Percentiles rank a stretch among this genome's conserved stretches.
phyloP scores from a whole-genome alignment of 2,329 filamentous ascomycete genomes.

The Exophiala xenobiotica region DNA sequence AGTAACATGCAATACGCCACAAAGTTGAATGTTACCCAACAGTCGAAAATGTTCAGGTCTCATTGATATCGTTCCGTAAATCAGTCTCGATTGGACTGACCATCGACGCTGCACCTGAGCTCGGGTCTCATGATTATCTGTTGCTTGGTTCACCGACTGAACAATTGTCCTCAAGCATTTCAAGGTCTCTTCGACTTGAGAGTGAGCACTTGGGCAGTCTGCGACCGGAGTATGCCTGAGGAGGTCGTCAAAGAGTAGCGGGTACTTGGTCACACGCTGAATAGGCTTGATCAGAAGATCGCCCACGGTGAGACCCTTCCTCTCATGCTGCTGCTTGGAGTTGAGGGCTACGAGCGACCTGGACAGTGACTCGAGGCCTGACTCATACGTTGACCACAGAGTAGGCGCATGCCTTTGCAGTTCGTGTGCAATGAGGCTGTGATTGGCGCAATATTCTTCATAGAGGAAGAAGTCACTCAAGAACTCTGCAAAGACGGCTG shows the following conservation, averaged over 20 bases:
- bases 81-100: constrained; percentile 76
- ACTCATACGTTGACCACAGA: constrained; percentile 77
- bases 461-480: constrained; percentile 82
- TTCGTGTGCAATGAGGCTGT: constrained; percentile 80
- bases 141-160: constrained; percentile 78
- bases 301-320: constrained; percentile 75
- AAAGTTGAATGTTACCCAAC: constrained; percentile 77
- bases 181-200: constrained; percentile 72
- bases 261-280: constrained; percentile 88
- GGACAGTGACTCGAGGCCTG: constrained; percentile 79
- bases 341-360: constrained; percentile 71
- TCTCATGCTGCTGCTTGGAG: constrained; percentile 60
- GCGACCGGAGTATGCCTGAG: constrained; percentile 77
- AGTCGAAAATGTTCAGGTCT: constrained; percentile 65
- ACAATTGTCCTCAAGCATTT: constrained; percentile 72
- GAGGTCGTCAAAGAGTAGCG: constrained; percentile 79
- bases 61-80: constrained; percentile 64
- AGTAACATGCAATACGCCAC: constrained; percentile 78
- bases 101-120: constrained; percentile 76
- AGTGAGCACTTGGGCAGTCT: constrained; percentile 81
- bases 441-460: constrained; percentile 87
- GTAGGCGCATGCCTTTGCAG: constrained; percentile 66
- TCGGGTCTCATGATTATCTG: constrained; percentile 69
- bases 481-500: constrained; percentile 59
- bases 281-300: constrained; percentile 96